A percentile compares a stretch with the other conserved stretches of the same genome.
Conservation (phyloP, 1,284 basidiomycete species). For the Sphaerobolus stellatus region DNA sequence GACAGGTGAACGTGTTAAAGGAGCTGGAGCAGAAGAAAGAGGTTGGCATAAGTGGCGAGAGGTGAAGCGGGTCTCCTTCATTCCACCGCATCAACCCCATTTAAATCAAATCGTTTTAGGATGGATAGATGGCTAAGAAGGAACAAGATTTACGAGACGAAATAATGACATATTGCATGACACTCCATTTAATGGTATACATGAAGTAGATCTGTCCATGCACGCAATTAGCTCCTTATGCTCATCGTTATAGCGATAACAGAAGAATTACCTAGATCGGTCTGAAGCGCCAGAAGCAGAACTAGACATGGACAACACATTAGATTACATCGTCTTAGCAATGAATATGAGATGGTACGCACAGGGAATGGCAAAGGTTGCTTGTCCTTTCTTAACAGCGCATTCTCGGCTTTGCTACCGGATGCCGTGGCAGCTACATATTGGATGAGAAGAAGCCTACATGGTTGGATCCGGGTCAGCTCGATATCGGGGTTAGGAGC, state of each 20-base stretch:
- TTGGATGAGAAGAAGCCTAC: conserved; percentile 77
- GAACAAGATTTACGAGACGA: conserved; percentile 54
- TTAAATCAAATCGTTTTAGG: too few relatives aligned
- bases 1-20: too few relatives aligned
- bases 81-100: too few relatives aligned
- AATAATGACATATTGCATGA: conserved; percentile 82
- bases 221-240: conserved; percentile 5
- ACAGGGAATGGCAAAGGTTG: conserved; percentile 71
- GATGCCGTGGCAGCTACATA: conserved; percentile 72
- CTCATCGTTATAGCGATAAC: neutral
- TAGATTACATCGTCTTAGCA: neutral
- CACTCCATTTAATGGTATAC: conserved; percentile 84
- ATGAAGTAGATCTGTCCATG: conserved; percentile 74
- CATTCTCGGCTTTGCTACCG: conserved; percentile 60
- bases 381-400: conserved; percentile 81
- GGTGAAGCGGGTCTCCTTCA: too few relatives aligned
- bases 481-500: conserved; percentile 21
- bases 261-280: conserved; percentile 65
- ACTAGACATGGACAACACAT: conserved; percentile 39
- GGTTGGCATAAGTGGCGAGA: too few relatives aligned
- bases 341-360: conserved; percentile 20
- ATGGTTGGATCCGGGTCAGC: conserved; percentile 25
- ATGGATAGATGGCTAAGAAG: too few relatives aligned
- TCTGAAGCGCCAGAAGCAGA: conserved; percentile 75
- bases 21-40: too few relatives aligned